Evolutionary conservation across 164 flowering plant genomes (phyloP), one percentile per base, ranked within the genome.

Genomic region (Aristolochia contorta): DNA sequence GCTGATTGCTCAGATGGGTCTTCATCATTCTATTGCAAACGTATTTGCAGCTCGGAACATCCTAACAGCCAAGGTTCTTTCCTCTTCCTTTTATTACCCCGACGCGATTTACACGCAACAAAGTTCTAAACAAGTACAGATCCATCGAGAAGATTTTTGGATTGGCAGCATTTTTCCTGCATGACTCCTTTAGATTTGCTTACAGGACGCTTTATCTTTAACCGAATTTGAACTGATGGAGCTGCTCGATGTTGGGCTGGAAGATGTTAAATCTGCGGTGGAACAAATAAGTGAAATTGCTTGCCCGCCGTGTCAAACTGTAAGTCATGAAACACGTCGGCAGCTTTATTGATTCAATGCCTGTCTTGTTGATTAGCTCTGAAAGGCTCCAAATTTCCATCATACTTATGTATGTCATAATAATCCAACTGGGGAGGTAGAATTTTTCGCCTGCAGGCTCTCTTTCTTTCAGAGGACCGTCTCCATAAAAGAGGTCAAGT

Each of bases 151-250:
- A 21, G 2, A 27, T 2, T 27, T 27, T 27, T 27, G 30, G 2
- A 5, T 27, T 27, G 30, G 30, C 30, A 27, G 30, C 5, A 2
- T 27, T 27, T 27, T 27, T 27, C 30, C 5, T 27, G 30, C 30
- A 27, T 27, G 3, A 27, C 30, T 27, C 25, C 37, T 20, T 24
- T 14, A 33, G 32, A 45, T 46, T 21, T 57, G 12, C 20, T 0
- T 70, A 37, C 70, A 89, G 97, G 97, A 87, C 54, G 94, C 83
- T 4, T 72, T 87, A 22, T 85, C 86, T 14, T 65, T 82, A 47
- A 81, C 89, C 6, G 97, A 89, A 67, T 87, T 82, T 32, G 94
- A 89, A 71, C 65, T 87, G 70, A 84, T 85, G 97, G 89, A 89
- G 75, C 64, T 89, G 72, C 61, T 85, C 67, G 97, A 87, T 70